Conservation (phyloP, 2,329 filamentous ascomycete species). For the Periconia sp. region DNA sequence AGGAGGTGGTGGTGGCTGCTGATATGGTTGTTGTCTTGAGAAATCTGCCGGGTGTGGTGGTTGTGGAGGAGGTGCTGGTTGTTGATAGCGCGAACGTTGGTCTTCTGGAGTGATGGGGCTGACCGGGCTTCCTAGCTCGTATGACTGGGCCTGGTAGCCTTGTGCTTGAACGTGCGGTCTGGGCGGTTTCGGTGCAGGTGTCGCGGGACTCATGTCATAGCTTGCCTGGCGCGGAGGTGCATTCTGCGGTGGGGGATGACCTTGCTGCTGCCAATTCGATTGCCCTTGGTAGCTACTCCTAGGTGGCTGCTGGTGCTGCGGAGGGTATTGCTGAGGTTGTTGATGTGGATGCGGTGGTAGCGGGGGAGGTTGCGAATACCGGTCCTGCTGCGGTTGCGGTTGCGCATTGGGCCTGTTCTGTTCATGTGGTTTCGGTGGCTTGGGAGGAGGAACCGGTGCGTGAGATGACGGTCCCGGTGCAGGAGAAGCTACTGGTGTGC, state of each 20-base stretch:
- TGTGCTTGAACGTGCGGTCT: constrained; percentile 37
- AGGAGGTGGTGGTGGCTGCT: constrained; percentile 12
- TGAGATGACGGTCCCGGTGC: constrained; percentile 37
- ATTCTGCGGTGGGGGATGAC: constrained; percentile 17
- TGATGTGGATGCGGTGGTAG: constrained; percentile 42
- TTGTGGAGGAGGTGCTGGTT: constrained; percentile 23
- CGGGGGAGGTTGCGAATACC: constrained; percentile 40
- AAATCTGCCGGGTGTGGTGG: constrained; percentile 14
- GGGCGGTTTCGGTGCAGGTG: constrained; percentile 31
- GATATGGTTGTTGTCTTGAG: constrained; percentile 19
- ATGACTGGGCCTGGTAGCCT: constrained; percentile 22
- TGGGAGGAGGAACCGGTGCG: constrained; percentile 50
- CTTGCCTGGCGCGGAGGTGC: constrained; percentile 25
- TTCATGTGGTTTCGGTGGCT: constrained; percentile 53
- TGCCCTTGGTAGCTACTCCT: constrained; percentile 14
- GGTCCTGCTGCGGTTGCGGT: constrained; percentile 27
- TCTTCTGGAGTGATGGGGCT: constrained; percentile 43
- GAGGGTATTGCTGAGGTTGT: constrained; percentile 24
- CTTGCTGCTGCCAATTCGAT: constrained; percentile 26
- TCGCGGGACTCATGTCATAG: constrained; percentile 33
- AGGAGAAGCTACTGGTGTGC: constrained; percentile 40
- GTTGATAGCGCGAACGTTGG: constrained; percentile 29
- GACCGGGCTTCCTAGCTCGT: constrained; percentile 42
- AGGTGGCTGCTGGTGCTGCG: constrained; percentile 22
- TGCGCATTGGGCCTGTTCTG: constrained; percentile 29